phyloP scores from a whole-genome alignment of 1,284 basidiomycete species.

The Boletus subluridellus region DNA sequence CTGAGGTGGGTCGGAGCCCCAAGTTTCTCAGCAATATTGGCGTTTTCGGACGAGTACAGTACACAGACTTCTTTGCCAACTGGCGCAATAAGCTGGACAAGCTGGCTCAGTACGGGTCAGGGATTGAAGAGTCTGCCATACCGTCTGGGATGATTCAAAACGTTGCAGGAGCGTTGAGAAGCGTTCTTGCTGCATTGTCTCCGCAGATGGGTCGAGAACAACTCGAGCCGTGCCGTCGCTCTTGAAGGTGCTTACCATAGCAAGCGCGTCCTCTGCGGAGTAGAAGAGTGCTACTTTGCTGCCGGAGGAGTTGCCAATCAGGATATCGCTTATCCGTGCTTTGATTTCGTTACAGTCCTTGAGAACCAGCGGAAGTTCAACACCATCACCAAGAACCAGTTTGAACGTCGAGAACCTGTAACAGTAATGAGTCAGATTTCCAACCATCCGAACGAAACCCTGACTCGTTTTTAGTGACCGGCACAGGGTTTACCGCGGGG shows the following conservation, averaged over 20 bases:
- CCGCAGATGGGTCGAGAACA: constrained; percentile 37
- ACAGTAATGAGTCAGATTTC: constrained; percentile 5
- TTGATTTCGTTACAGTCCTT: constrained; percentile 35
- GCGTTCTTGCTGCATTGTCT: constrained; percentile 38
- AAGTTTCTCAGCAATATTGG: constrained; percentile 43
- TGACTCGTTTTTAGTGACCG: constrained; percentile 22
- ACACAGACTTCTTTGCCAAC: constrained; percentile 47
- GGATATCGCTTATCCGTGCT: constrained; percentile 33
- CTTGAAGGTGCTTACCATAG: constrained; percentile 49
- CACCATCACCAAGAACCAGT: constrained; percentile 30
- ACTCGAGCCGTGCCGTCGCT: constrained; percentile 50
- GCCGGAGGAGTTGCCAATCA: constrained; percentile 36
- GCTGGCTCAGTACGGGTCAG: constrained; percentile 8
- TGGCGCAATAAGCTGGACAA: constrained; percentile 49
- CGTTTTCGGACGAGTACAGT: constrained; percentile 51
- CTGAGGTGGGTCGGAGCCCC: constrained; percentile 30
- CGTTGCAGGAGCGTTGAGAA: constrained; percentile 46
- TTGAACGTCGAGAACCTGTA: constrained; percentile 27
- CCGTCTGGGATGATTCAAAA: constrained; percentile 50
- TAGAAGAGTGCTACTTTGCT: constrained; percentile 58
- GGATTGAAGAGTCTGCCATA: constrained; percentile 32
- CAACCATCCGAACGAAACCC: constrained; percentile 1
- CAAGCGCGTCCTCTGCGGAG: constrained; percentile 37
- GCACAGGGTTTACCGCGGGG: background rate
- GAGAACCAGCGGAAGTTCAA: constrained; percentile 39